Base-by-base conservation (phyloP, 768 basidiomycete genomes). In the Neoboletus magnificus region DNA sequence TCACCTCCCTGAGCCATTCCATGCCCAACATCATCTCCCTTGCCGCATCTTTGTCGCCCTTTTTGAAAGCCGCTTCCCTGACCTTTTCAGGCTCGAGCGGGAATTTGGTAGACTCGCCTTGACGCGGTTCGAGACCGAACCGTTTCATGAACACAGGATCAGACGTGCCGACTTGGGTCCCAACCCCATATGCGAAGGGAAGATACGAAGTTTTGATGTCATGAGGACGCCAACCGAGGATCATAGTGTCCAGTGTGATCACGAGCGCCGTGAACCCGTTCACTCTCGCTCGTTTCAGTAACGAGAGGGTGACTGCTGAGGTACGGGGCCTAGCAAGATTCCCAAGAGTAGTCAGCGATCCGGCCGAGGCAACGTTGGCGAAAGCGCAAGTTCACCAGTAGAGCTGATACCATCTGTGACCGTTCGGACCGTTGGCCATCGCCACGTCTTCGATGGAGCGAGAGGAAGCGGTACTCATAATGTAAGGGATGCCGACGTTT, bases 361-460 rank as follows among this genome's bases (percentile, higher is more conserved):
- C 25, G 43, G 20, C 37, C 32, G 37, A 35, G 43, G 30, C 3
- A 15, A 41, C 8, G 10, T 29, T 22, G n/a, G 30, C 10, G n/a
- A 36, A 27, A 30, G 27, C 50, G 22, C 1, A 8, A 5, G 62
- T 73, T 55, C 48, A 86, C 87, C 89, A 89, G 67, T 93, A 92
- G 1, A 92, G 78, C 66, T 93, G 91, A 67, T 81, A 92, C 89
- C 89, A 92, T 33, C 90, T 76, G 32, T 80, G 76, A 0, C 85
- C 82, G 48, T 80, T 73, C 2, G 63, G 60, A 7, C 84, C 87
- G 59, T 85, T 91, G 27, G 82, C 91, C 40, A 77, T 65, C 3
- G 84, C 92, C n/a, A 93, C 85, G 42, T 83, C 82, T 66, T 93
- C 91, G 55, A 93, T 86, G 11, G 84, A 81, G 25, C 86, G 81